phyloP scores from a whole-genome alignment of 768 basidiomycete genomes.

The Saitozyma sp. region DNA sequence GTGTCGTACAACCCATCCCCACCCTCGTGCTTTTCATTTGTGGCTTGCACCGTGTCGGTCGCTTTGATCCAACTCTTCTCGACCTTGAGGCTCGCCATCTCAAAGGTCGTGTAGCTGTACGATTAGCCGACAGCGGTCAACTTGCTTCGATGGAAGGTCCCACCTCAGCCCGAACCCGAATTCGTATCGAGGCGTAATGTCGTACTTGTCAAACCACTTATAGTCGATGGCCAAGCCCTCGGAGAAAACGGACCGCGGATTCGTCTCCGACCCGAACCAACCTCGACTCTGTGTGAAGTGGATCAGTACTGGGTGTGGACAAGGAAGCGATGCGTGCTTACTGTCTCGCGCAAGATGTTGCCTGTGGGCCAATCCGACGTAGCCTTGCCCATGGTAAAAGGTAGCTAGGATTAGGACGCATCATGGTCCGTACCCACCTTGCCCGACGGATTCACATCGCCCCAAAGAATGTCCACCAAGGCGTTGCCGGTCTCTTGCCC shows the following conservation, averaged over 20 bases:
- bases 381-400: constrained; percentile 50
- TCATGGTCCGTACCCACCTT: constrained; percentile 24
- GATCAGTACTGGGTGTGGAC: no score
- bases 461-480: constrained; percentile 48
- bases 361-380: constrained; percentile 45
- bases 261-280: constrained; percentile 3
- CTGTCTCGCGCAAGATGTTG: constrained; percentile 39
- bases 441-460: constrained; percentile 45
- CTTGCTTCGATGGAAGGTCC: background rate
- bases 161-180: constrained; percentile 52
- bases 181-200: constrained; percentile 49
- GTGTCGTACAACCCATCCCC: constrained; percentile 46
- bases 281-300: background rate
- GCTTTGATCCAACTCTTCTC: constrained; percentile 26
- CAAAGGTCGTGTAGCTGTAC: constrained; percentile 45
- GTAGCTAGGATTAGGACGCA: constrained; percentile 19
- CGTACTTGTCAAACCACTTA: constrained; percentile 51
- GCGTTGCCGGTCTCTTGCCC: constrained; percentile 49
- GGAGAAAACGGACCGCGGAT: constrained; percentile 43
- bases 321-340: constrained; percentile 4
- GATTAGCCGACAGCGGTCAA: constrained; percentile 1
- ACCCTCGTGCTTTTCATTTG: constrained; percentile 49
- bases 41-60: constrained; percentile 45
- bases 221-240: constrained; percentile 51
- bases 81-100: constrained; percentile 37